phyloP scores from a whole-genome alignment of 2,329 filamentous ascomycete species.

The Boeremia exigua region DNA sequence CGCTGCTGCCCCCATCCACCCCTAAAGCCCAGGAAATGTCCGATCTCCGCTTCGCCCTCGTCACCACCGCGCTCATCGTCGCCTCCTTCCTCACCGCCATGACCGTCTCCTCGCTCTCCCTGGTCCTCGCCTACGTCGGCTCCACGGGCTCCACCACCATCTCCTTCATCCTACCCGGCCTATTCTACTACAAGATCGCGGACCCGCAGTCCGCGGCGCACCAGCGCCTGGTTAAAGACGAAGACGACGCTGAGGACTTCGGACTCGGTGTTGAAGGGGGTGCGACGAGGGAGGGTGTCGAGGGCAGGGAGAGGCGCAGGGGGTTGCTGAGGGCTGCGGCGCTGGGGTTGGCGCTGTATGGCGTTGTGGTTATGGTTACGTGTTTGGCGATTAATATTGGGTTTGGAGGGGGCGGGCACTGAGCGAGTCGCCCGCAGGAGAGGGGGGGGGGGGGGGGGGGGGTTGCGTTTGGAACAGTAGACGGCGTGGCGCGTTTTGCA shows the following conservation, averaged over 20 bases:
- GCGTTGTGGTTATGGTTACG: slow-evolving; percentile 84
- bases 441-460: no score
- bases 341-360: slow-evolving; percentile 80
- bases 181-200: slow-evolving; percentile 99
- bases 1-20: slow-evolving; percentile 48
- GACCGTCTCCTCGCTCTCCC: slow-evolving; percentile 86
- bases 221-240: slow-evolving; percentile 85
- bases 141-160: slow-evolving; percentile 94
- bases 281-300: slow-evolving; percentile 52
- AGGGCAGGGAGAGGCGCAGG: slow-evolving; percentile 68
- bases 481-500: no score
- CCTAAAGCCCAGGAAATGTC: slow-evolving; percentile 66
- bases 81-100: slow-evolving; percentile 87
- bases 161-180: slow-evolving; percentile 91
- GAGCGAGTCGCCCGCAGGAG: no score
- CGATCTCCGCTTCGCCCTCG: slow-evolving; percentile 84
- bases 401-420: slow-evolving; percentile 53
- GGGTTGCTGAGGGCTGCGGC: slow-evolving; percentile 72
- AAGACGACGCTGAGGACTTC: slow-evolving; percentile 79
- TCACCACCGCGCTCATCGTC: slow-evolving; percentile 86
- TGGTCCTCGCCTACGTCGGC: slow-evolving; percentile 92
- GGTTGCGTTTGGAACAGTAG: no score
- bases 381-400: slow-evolving; percentile 87
- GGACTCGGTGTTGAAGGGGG: slow-evolving; percentile 58
- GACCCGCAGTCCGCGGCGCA: slow-evolving; percentile 85